These are phyloP conservation scores for Dimocarpus longan DNA, from an alignment of 345 rosid genomes.

Conservation along the genomic window DNA sequence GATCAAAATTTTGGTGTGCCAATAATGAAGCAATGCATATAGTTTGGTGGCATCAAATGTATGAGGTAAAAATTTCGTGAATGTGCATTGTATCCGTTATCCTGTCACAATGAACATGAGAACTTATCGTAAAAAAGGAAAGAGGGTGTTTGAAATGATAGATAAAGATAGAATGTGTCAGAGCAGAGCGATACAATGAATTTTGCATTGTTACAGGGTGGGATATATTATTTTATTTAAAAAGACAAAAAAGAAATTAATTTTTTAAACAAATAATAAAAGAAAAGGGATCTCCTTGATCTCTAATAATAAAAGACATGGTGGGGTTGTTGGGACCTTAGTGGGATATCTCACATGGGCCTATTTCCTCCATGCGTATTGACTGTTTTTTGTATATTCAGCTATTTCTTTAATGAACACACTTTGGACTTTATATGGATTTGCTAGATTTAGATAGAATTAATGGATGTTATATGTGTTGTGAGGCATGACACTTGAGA, in stretches of 20 bases:
- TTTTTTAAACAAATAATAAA: neutral
- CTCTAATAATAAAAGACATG: constrained; percentile 35
- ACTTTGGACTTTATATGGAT: constrained; percentile 17
- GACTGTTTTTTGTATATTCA: constrained; percentile 14
- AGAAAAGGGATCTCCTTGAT: neutral
- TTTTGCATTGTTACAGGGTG: constrained; percentile 30
- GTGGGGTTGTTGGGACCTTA: constrained; percentile 71
- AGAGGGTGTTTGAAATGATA: constrained; percentile 25
- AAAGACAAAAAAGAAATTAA: neutral
- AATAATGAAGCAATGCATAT: neutral
- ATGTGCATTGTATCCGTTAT: constrained; percentile 26
- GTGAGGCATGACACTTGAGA: constrained; percentile 61
- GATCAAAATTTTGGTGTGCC: neutral
- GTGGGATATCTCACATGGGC: constrained; percentile 66
- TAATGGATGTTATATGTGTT: constrained; percentile 31
- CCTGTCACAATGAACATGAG: constrained; percentile 68
- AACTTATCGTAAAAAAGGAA: constrained; percentile 51
- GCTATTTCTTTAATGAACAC: neutral
- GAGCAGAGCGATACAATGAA: constrained; percentile 60
- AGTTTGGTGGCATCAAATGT: neutral
- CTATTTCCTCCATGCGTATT: constrained; percentile 30
- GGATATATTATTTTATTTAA: constrained; percentile 16
- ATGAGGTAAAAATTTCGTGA: constrained; percentile 16
- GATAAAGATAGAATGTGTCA: constrained; percentile 56
- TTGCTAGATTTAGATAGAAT: constrained; percentile 16